Evolutionary conservation across 768 basidiomycete species (phyloP).

Genomic region (Mycena alexandri): DNA sequence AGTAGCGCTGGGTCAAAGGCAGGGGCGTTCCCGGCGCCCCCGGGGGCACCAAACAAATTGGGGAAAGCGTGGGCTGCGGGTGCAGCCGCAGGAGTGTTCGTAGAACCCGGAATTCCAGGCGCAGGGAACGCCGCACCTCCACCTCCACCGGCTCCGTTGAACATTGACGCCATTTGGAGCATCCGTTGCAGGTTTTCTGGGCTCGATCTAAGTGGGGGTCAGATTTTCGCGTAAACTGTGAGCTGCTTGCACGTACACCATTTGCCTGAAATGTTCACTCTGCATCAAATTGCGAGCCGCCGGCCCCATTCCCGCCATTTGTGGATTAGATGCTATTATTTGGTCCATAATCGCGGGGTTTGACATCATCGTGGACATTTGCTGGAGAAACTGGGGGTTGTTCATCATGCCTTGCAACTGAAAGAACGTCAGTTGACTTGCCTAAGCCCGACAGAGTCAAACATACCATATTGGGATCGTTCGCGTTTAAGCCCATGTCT

Average conservation of each 20-base stretch:
- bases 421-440: conserved; percentile 15
- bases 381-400: conserved; percentile 85
- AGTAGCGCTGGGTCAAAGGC: conserved; percentile 31
- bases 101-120: conserved; percentile 65
- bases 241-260: conserved; percentile 66
- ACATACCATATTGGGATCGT: conserved; percentile 94
- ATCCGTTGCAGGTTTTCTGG: conserved; percentile 82
- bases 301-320: conserved; percentile 80
- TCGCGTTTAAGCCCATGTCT: conserved; percentile 89
- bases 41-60: conserved; percentile 40
- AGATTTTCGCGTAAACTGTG: not conserved
- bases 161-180: conserved; percentile 76
- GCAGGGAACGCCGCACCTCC: conserved; percentile 63
- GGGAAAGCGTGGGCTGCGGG: conserved; percentile 41
- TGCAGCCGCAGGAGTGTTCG: conserved; percentile 43
- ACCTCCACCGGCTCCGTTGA: conserved; percentile 53
- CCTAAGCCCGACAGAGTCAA: not conserved
- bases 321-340: conserved; percentile 85
- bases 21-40: conserved; percentile 23
- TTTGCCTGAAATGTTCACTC: conserved; percentile 78
- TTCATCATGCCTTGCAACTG: conserved; percentile 90
- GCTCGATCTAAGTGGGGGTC: conserved; percentile 64
- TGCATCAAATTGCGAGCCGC: conserved; percentile 85
- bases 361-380: conserved; percentile 89
- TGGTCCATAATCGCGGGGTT: conserved; percentile 93